Evolutionary conservation across 331 rosid genomes (phyloP), one percentile per base, ranked within the genome.

Genomic region (Prunus yedoensis): DNA sequence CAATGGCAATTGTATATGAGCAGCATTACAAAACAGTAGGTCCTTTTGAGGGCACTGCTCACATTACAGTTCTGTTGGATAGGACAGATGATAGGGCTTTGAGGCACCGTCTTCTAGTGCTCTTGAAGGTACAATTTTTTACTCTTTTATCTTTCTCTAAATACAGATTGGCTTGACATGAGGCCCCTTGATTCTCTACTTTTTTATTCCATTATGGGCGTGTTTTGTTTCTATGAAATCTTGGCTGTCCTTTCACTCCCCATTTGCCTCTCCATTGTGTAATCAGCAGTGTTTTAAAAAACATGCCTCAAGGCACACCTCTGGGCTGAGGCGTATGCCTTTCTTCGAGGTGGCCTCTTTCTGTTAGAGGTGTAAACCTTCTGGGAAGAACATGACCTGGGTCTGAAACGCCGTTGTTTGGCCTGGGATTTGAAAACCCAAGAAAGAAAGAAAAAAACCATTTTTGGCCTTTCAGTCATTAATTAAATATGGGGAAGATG

Each of bases 41-140:
- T 75, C 91, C 96, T 53, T 95, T 95, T 87, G 96, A 79, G 85
- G 99, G 99, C 72, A 85, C 98, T 79, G 87, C 99, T 85, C 99
- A 92, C 84, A 87, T 83, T 64, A 91, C 98, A 8, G 99, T 95
- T 86, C 98, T 95, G 66, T 82, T 95, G 91, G 99, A 95, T 83
- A 87, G 99, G 83, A 95, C 98, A 53, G 94, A 88, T 89, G 99
- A 95, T 84, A 95, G 98, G 83, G 96, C 99, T 79, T 83, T 95
- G 85, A 95, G 99, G 83, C 98, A 95, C 83, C 92, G 99, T 38
- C 99, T 95, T 79, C 96, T 95, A 53, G 89, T 95, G 82, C 99
- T 95, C 78, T 80, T 92, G 85, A 95, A 92, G 99, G 99, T 95
- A 68, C 59, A 67, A 51, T 45, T 57, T 56, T 59, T 25, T 20